phyloP scores from a whole-genome alignment of 2,329 filamentous ascomycete species.

The Didymella keratinophila region DNA sequence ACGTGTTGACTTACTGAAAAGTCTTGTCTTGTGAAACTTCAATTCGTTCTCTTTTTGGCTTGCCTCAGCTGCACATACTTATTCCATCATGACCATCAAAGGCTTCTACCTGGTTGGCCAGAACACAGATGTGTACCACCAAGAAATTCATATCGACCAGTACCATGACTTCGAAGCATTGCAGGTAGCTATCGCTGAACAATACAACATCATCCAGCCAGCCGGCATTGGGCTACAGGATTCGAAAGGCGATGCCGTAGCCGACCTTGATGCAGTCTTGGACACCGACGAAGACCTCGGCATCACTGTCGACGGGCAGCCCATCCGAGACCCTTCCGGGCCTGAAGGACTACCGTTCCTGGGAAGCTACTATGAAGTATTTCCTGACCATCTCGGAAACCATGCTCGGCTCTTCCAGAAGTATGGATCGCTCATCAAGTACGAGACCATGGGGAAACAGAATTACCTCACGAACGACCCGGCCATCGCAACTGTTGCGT shows the following conservation, averaged over 20 bases:
- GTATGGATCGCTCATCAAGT: neutral
- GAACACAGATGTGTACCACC: conserved; percentile 24
- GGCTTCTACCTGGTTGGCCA: conserved; percentile 27
- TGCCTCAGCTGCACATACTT: neutral
- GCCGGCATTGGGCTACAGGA: conserved; percentile 25
- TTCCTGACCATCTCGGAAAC: neutral
- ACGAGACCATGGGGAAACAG: neutral
- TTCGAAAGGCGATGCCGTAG: conserved; percentile 18
- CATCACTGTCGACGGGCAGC: neutral
- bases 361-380: neutral
- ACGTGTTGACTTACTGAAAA: no score
- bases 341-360: neutral
- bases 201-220: conserved; percentile 25
- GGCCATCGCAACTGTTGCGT: neutral
- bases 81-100: conserved; percentile 26
- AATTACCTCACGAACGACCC: neutral
- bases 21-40: neutral
- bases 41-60: neutral
- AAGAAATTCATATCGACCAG: conserved; percentile 27
- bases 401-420: neutral
- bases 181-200: conserved; percentile 26
- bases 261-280: conserved; percentile 23
- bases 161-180: conserved; percentile 28
- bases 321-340: neutral
- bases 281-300: conserved; percentile 8